Conservation (phyloP, 1,284 basidiomycete genomes). For the Puccinia hordei region DNA sequence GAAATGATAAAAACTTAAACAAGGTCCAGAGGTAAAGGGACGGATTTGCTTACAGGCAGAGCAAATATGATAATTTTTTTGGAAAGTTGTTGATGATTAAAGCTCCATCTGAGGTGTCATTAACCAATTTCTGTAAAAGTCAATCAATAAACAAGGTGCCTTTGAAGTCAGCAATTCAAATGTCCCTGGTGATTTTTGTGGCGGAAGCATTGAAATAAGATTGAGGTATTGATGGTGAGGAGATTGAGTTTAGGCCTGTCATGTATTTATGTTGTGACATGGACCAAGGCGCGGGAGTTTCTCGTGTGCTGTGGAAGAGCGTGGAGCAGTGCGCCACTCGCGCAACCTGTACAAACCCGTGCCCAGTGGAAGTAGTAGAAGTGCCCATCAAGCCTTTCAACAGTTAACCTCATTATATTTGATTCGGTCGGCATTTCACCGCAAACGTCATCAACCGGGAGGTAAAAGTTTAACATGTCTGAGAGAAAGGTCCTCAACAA, state of each 20-base stretch:
- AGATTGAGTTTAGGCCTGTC: conserved; percentile 25
- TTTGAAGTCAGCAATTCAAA: conserved; percentile 52
- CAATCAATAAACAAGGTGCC: conserved; percentile 33
- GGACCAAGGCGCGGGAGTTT: too few relatives aligned
- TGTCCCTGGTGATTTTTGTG: conserved; percentile 35
- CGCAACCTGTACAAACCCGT: too few relatives aligned
- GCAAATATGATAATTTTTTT: conserved; percentile 6
- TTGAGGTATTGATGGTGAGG: too few relatives aligned
- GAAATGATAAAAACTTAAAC: neutral
- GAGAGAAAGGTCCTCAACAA: conserved; percentile 61
- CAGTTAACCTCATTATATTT: too few relatives aligned
- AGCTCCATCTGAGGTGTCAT: conserved; percentile 37
- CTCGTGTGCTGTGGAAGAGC: too few relatives aligned
- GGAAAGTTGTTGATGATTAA: conserved; percentile 45
- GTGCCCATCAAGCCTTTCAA: too few relatives aligned
- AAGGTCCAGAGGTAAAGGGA: neutral
- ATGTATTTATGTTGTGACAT: too few relatives aligned
- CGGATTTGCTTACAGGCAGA: neutral
- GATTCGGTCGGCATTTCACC: neutral
- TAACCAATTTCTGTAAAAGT: neutral
- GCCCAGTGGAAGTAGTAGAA: too few relatives aligned
- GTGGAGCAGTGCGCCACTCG: too few relatives aligned
- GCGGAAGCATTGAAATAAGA: neutral
- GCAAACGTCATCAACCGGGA: neutral
- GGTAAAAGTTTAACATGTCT: conserved; percentile 56